A percentile compares a stretch with the other conserved stretches of the same genome.
Evolutionary conservation across 495 filamentous ascomycete species (phyloP).

Genomic region (Penicillium verhagenii): DNA sequence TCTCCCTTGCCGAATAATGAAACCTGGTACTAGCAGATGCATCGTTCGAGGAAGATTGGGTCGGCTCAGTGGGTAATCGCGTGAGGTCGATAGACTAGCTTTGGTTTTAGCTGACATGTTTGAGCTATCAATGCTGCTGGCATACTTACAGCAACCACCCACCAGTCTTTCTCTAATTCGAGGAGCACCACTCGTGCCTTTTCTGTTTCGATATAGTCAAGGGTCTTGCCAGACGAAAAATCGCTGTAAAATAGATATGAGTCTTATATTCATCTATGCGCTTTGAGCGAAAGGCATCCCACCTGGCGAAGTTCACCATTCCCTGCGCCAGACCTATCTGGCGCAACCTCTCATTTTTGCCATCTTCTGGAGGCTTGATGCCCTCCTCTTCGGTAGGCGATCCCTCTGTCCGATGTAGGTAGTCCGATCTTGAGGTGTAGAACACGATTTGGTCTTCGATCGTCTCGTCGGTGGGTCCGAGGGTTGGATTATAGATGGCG

Average conservation of each 20-base stretch:
- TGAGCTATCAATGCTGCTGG: conserved; percentile 14
- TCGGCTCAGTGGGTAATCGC: conserved; percentile 39
- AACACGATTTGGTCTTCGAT: conserved; percentile 89
- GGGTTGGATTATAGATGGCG: conserved; percentile 88
- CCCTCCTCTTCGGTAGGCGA: conserved; percentile 49
- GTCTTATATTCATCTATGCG: neutral
- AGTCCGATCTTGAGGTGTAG: conserved; percentile 58
- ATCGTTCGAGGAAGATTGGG: conserved; percentile 22
- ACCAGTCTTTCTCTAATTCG: conserved; percentile 89
- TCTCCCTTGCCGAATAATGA: conserved; percentile 86
- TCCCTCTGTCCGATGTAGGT: conserved; percentile 34
- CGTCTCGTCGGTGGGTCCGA: conserved; percentile 86
- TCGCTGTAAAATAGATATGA: conserved; percentile 48
- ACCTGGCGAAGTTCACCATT: conserved; percentile 90
- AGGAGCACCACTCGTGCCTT: conserved; percentile 78
- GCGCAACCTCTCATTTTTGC: conserved; percentile 77
- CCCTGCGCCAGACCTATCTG: conserved; percentile 98
- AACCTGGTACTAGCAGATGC: conserved; percentile 25
- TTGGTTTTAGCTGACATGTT: conserved; percentile 20
- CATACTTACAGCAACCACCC: conserved; percentile 76
- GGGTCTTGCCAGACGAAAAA: conserved; percentile 71
- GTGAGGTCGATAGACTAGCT: conserved; percentile 72
- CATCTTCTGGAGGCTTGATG: conserved; percentile 58
- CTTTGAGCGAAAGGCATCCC: conserved; percentile 20
- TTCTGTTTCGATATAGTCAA: conserved; percentile 89